Evolutionary conservation across 73 alveolate genomes (phyloP), one percentile per base, ranked within the genome.

Genomic region (Loxodes magnus): DNA sequence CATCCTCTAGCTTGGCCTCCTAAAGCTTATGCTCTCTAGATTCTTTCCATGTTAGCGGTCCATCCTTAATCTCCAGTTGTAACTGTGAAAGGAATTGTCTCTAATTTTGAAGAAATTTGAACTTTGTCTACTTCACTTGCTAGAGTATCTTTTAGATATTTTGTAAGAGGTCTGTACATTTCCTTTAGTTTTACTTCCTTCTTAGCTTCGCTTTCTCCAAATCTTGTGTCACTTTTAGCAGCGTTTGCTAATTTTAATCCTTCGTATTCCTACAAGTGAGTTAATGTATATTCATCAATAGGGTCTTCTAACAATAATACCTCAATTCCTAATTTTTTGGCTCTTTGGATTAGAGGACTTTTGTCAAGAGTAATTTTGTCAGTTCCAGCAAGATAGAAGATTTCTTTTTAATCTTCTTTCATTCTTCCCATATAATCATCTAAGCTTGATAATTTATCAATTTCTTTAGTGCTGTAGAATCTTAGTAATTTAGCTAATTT

Each of bases 401-500:
- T 89, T 51, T 82, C 68, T 56, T 89, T 95, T 70, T 89, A 92
- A 69, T 82, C 77, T 36, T 79, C 77, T 63, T 68, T 63, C 95
- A 82, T 89, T 49, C 98, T 72, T 62, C 64, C 64, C 82, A 80
- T 33, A 80, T 71, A 70, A 71, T 85, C 96, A 57, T 81, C 96
- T 33, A 85, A 71, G 1, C 81, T 46, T 36, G 92, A 71, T 35
- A 80, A 63, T 30, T 49, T 63, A 43, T 68, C 83, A 24, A 56
- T 53, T 31, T 55, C 61, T 29, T 53, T 60, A 35, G 82, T 64
- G 16, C 67, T 35, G 34, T 54, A 51, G 67, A 72, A 92, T 77
- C 98, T 84, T 62, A 94, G 61, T 51, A 94, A 78, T 69, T 90
- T 83, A 25, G 97, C 96, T 26, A 94, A 79, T 74, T 94, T 94